Conservation (phyloP, 495 filamentous ascomycete genomes). For the Amniculicola lignicola region DNA sequence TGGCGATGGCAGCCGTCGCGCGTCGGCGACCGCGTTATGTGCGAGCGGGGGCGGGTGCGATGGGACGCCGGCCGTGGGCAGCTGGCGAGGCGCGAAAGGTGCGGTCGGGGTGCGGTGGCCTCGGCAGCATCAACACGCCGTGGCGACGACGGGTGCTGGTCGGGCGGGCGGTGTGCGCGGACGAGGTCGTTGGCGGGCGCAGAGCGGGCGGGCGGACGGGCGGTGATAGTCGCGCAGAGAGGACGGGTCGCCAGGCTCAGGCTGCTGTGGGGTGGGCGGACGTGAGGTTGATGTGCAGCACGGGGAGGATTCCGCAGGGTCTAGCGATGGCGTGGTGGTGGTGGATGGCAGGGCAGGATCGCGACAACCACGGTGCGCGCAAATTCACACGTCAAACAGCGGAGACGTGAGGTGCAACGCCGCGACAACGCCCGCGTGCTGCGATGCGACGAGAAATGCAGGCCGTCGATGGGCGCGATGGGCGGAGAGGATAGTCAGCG, state of each 20-base stretch:
- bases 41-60: not conserved
- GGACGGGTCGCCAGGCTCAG: not conserved
- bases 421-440: constrained; percentile 7
- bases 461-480: constrained; percentile 1
- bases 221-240: not conserved
- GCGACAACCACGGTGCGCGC: not conserved
- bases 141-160: constrained; percentile 25
- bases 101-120: constrained; percentile 12
- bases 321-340: constrained; percentile 25
- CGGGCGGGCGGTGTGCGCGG: not conserved
- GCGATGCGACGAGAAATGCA: constrained; percentile 1
- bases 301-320: constrained; percentile 11
- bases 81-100: no score
- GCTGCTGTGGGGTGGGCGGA: not conserved
- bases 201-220: not conserved
- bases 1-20: constrained; percentile 15
- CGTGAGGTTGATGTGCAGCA: not conserved
- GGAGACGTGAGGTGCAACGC: constrained; percentile 2
- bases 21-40: not conserved
- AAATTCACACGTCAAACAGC: not conserved
- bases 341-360: constrained; percentile 1
- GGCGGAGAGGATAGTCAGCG: not conserved
- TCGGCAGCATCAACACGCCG: constrained; percentile 30
- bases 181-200: not conserved
- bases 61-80: no score